A percentile compares a stretch with the other conserved stretches of the same genome.
phyloP scores from a whole-genome alignment of 768 basidiomycete species.

The Suillus cothurnatus region DNA sequence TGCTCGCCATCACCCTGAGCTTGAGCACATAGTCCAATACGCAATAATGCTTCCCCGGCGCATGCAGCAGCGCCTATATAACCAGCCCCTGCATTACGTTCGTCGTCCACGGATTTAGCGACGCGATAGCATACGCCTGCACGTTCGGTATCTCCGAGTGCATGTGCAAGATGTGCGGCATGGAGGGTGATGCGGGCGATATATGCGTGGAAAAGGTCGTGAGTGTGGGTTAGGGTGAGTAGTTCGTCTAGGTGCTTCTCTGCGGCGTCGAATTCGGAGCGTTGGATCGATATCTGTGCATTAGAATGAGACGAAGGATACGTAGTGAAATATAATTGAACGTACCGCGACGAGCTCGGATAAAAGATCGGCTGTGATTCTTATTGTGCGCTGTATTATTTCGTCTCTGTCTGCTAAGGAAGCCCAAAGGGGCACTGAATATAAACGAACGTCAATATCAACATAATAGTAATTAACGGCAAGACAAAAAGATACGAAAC shows the following conservation, averaged over 20 bases:
- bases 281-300: conserved; percentile 56
- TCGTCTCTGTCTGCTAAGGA: conserved; percentile 51
- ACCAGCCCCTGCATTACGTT: conserved; percentile 21
- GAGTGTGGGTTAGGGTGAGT: conserved; percentile 64
- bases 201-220: conserved; percentile 56
- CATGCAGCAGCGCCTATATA: conserved; percentile 52
- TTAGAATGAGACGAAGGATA: background rate
- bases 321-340: background rate
- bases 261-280: conserved; percentile 64
- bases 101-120: conserved; percentile 31
- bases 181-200: conserved; percentile 66
- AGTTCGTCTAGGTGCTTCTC: conserved; percentile 51
- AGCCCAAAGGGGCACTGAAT: conserved; percentile 57
- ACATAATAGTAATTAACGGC: background rate
- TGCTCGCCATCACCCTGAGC: background rate
- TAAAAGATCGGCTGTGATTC: conserved; percentile 69
- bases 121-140: conserved; percentile 66
- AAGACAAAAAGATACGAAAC: background rate
- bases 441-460: background rate
- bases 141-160: conserved; percentile 37
- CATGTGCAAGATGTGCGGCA: conserved; percentile 43
- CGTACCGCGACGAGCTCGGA: conserved; percentile 70
- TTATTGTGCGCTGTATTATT: conserved; percentile 51
- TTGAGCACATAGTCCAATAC: conserved; percentile 42
- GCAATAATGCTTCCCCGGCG: conserved; percentile 53